A percentile compares a stretch with the other conserved stretches of the same genome.
These are phyloP conservation scores for Tricholoma bakamatsutake DNA, from an alignment of 768 basidiomycete species.

Conservation along the genomic window DNA sequence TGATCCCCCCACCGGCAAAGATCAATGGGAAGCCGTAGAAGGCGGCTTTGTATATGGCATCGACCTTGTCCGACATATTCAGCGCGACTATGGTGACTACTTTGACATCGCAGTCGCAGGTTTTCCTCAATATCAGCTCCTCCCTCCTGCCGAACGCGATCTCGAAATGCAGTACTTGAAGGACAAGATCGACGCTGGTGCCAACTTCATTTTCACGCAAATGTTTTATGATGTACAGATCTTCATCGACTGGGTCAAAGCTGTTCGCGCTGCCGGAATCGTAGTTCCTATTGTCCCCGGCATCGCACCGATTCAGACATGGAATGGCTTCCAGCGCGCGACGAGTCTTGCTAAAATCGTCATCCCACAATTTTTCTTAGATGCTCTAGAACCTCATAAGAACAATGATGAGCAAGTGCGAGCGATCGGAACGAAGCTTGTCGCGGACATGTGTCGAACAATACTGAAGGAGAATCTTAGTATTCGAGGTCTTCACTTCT, in stretches of 20 bases:
- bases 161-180: slow-evolving; percentile 84
- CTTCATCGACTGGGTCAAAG: slow-evolving; percentile 88
- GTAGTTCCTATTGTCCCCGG: slow-evolving; percentile 88
- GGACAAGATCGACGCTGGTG: slow-evolving; percentile 87
- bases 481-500: slow-evolving; percentile 89
- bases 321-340: slow-evolving; percentile 88
- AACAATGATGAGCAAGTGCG: slow-evolving; percentile 92
- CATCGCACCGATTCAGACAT: slow-evolving; percentile 94
- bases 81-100: slow-evolving; percentile 76
- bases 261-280: slow-evolving; percentile 79
- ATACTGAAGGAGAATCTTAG: slow-evolving; percentile 78
- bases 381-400: slow-evolving; percentile 79
- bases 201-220: slow-evolving; percentile 93
- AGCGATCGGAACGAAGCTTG: slow-evolving; percentile 88
- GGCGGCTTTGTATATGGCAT: slow-evolving; percentile 88
- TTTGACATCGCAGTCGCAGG: slow-evolving; percentile 95
- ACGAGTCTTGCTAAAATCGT: slow-evolving; percentile 72
- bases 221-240: slow-evolving; percentile 95
- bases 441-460: slow-evolving; percentile 88
- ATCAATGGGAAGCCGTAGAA: slow-evolving; percentile 89
- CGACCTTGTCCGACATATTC: slow-evolving; percentile 89
- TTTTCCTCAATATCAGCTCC: slow-evolving; percentile 77
- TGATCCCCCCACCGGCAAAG: slow-evolving; percentile 84
- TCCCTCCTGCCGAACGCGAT: slow-evolving; percentile 67
- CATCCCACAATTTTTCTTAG: slow-evolving; percentile 72